A percentile compares a stretch with the other conserved stretches of the same genome.
Conservation (phyloP, 2,329 filamentous ascomycete species). For the Colletotrichum musae region DNA sequence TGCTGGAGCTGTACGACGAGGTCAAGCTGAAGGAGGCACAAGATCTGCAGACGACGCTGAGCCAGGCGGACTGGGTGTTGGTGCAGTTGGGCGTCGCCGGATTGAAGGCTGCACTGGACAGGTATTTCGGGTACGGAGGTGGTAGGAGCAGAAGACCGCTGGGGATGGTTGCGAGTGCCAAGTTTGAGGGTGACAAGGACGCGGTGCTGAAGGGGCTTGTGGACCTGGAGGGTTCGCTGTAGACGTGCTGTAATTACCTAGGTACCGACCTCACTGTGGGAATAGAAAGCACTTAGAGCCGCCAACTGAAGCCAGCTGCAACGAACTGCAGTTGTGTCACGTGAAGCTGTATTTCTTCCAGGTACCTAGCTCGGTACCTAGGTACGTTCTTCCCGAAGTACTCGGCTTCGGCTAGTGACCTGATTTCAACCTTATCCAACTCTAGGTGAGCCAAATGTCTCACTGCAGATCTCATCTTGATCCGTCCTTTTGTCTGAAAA, state of each 20-base stretch:
- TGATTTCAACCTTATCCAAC: slow-evolving; percentile 1
- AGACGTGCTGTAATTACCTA: neutral
- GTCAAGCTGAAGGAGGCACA: slow-evolving; percentile 52
- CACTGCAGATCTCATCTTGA: slow-evolving; percentile 29
- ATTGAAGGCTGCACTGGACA: slow-evolving; percentile 46
- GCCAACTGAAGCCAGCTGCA: neutral
- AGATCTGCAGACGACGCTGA: slow-evolving; percentile 52
- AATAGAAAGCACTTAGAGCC: neutral
- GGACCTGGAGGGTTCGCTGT: slow-evolving; percentile 45
- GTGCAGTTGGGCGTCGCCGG: slow-evolving; percentile 48
- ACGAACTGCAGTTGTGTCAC: too few species aligned
- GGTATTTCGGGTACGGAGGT: slow-evolving; percentile 44
- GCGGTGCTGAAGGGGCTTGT: slow-evolving; percentile 41
- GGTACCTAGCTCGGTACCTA: too few species aligned
- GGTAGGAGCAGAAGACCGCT: slow-evolving; percentile 46
- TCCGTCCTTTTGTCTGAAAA: slow-evolving; percentile 13
- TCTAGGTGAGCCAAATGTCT: slow-evolving; percentile 2
- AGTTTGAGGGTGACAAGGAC: slow-evolving; percentile 45
- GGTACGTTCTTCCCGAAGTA: too few species aligned
- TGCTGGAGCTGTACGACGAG: slow-evolving; percentile 52
- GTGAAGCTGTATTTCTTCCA: too few species aligned
- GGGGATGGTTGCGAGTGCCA: slow-evolving; percentile 41
- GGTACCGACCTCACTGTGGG: neutral
- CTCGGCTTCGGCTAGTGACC: neutral
- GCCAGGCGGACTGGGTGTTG: slow-evolving; percentile 48